phyloP scores from a whole-genome alignment of 208 protist genomes.

The Blastocrithidia nonstop region DNA sequence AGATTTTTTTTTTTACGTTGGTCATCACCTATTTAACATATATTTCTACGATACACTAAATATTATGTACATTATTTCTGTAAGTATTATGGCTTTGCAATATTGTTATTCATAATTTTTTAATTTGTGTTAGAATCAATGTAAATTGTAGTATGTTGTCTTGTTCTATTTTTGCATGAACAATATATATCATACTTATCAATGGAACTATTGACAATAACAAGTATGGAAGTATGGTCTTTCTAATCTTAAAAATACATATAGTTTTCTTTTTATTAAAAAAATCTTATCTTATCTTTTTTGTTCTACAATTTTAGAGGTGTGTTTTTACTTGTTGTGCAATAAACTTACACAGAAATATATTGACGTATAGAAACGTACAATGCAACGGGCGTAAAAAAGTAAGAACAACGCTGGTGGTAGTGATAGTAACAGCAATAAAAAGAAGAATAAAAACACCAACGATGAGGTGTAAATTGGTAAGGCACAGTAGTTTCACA shows the following conservation, averaged over 20 bases:
- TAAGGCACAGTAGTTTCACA: constrained; percentile 45
- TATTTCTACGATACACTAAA: not conserved
- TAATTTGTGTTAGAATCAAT: not conserved
- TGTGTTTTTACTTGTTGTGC: not conserved
- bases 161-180: too few relatives aligned
- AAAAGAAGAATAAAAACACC: constrained; percentile 14
- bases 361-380: not conserved
- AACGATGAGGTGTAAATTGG: constrained; percentile 26
- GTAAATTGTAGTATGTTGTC: too few relatives aligned
- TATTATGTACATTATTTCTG: not conserved
- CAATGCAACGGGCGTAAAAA: not conserved
- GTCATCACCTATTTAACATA: not conserved
- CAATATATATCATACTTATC: too few relatives aligned
- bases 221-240: too few relatives aligned
- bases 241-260: not conserved
- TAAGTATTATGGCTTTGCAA: not conserved
- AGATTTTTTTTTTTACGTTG: not conserved
- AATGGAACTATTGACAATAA: too few relatives aligned
- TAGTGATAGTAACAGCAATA: constrained; percentile 5
- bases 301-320: not conserved
- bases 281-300: not conserved
- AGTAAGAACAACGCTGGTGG: not conserved
- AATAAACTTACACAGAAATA: not conserved
- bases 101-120: not conserved
- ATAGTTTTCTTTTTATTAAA: constrained; percentile 1